phyloP scores from a whole-genome alignment of 2,329 filamentous ascomycete genomes.

The Hypoxylon sp. region DNA sequence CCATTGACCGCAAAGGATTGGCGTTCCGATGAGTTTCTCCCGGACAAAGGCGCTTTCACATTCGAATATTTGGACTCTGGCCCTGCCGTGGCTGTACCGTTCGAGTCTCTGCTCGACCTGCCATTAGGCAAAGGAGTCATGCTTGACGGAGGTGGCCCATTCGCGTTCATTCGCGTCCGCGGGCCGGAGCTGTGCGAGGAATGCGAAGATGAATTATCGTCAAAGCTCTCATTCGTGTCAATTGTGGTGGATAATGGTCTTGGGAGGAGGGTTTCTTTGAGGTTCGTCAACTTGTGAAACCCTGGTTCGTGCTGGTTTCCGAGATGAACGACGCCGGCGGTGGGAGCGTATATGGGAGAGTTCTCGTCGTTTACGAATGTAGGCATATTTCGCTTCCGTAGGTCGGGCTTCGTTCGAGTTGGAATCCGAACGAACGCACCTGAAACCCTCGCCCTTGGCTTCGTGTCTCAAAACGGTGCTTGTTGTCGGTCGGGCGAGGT shows the following conservation, averaged over 20 bases:
- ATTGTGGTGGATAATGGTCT: conserved; percentile 54
- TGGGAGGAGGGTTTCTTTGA: conserved; percentile 53
- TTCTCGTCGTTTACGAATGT: conserved; percentile 66
- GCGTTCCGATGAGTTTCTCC: conserved; percentile 28
- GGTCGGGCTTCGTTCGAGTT: conserved; percentile 24
- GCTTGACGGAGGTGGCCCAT: conserved; percentile 64
- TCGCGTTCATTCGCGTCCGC: conserved; percentile 61
- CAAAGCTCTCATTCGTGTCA: conserved; percentile 65
- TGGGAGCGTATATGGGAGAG: conserved; percentile 52
- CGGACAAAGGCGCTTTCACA: conserved; percentile 40
- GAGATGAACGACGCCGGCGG: conserved; percentile 53
- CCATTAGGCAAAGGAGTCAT: conserved; percentile 73
- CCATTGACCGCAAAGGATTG: conserved; percentile 36
- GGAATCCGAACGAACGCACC: conserved; percentile 31
- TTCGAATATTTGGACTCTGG: conserved; percentile 54
- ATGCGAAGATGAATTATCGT: conserved; percentile 68
- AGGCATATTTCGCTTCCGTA: conserved; percentile 61
- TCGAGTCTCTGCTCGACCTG: conserved; percentile 58
- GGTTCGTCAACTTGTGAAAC: conserved; percentile 49
- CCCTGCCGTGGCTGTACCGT: conserved; percentile 55
- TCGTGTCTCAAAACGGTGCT: conserved; percentile 18
- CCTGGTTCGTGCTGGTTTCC: conserved; percentile 51
- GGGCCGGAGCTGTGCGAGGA: conserved; percentile 67
- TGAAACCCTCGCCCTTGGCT: conserved; percentile 42
- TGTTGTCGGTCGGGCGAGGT: conserved; percentile 36